A percentile compares a stretch with the other conserved stretches of the same genome.
Evolutionary conservation across 2,329 filamentous ascomycete species (phyloP).

Genomic region (Pseudocercospora macadamiae): DNA sequence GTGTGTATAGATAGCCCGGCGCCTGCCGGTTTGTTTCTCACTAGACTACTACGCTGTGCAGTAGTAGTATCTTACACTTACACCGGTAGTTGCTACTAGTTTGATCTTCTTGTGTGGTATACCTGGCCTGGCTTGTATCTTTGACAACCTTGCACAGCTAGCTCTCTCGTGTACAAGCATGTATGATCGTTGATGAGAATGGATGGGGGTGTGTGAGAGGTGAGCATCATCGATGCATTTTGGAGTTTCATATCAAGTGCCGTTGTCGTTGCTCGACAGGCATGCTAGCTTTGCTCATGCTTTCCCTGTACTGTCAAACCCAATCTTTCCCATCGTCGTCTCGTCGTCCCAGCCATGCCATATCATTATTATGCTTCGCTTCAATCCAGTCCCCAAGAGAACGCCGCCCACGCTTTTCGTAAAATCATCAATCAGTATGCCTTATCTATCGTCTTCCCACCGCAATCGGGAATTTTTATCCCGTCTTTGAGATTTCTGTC

Average conservation of each 20-base stretch:
- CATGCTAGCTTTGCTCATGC: no score
- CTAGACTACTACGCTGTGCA: not conserved
- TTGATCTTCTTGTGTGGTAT: no score
- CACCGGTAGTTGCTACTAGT: not conserved
- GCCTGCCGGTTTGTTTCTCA: not conserved
- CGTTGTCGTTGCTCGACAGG: not conserved
- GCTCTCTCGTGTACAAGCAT: not conserved
- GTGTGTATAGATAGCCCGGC: not conserved
- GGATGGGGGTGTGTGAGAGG: not conserved
- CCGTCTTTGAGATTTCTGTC: constrained; percentile 82
- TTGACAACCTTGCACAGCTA: no score
- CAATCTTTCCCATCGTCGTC: not conserved
- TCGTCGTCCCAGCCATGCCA: not conserved
- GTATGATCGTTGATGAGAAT: not conserved
- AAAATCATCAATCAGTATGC: constrained; percentile 29
- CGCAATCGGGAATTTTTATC: constrained; percentile 84
- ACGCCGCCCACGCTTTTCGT: not conserved
- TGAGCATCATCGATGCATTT: not conserved
- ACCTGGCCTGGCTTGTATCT: no score
- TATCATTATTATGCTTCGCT: not conserved
- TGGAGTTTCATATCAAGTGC: not conserved
- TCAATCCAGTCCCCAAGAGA: not conserved
- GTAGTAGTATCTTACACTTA: not conserved
- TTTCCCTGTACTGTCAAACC: constrained; percentile 1
- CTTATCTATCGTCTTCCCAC: constrained; percentile 62